Conservation (phyloP, 495 filamentous ascomycete genomes). For the Melanomma pulvis-pyrius region DNA sequence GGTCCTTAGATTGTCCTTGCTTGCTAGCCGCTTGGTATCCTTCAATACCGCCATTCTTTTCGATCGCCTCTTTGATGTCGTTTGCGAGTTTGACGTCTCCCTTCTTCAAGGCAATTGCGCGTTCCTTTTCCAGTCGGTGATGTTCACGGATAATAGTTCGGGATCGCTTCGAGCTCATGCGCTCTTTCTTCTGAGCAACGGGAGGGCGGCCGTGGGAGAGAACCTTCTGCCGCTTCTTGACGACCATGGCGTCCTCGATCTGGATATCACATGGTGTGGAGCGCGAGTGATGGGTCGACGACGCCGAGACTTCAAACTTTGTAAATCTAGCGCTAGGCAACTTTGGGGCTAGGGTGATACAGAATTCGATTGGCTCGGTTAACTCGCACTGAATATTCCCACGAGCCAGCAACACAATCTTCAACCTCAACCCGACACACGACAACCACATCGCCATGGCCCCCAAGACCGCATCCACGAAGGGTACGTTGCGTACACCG, state of each 20-base stretch:
- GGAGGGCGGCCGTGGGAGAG: conserved; percentile 75
- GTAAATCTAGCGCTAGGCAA: conserved; percentile 17
- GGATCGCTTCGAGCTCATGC: conserved; percentile 76
- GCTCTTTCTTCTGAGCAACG: conserved; percentile 34
- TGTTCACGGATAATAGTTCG: conserved; percentile 80
- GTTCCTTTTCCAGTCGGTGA: conserved; percentile 80
- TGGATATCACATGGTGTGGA: conserved; percentile 5
- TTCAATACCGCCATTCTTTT: conserved; percentile 73
- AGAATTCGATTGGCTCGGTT: no score
- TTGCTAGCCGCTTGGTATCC: conserved; percentile 89
- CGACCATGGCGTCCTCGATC: conserved; percentile 42
- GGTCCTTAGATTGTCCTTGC: conserved; percentile 76
- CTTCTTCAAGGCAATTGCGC: conserved; percentile 64
- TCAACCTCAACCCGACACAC: conserved; percentile 17
- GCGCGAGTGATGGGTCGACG: background rate
- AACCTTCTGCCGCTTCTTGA: conserved; percentile 50
- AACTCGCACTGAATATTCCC: no score
- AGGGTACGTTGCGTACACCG: conserved; percentile 58
- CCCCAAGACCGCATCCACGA: conserved; percentile 61
- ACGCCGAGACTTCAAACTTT: conserved; percentile 16
- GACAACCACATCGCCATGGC: conserved; percentile 60
- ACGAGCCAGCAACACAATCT: no score
- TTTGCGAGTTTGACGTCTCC: conserved; percentile 62
- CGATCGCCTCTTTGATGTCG: conserved; percentile 62
- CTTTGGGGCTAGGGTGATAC: no score